A percentile compares a stretch with the other conserved stretches of the same genome.
phyloP scores from a whole-genome alignment of 2,329 filamentous ascomycete species.

The Sarocladium strictum region DNA sequence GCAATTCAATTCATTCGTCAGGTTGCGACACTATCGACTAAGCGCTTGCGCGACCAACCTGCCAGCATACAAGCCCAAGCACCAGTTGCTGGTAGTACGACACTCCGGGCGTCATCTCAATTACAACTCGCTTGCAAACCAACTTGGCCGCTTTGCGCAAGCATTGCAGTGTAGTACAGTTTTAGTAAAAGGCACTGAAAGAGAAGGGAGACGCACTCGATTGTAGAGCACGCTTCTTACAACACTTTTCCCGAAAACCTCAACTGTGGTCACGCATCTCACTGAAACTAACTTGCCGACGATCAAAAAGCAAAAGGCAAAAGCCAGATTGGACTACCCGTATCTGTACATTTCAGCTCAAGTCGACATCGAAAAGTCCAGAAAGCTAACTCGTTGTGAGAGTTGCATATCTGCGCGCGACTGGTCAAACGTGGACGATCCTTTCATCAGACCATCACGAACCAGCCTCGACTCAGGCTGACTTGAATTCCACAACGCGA shows the following conservation, averaged over 20 bases:
- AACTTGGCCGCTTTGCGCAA: background rate
- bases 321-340: background rate
- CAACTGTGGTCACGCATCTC: no score
- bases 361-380: background rate
- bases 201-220: background rate
- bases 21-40: background rate
- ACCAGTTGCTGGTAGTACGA: constrained; percentile 3
- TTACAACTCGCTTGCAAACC: background rate
- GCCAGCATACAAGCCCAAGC: background rate
- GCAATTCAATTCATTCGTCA: constrained; percentile 2
- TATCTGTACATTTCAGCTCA: background rate
- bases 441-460: background rate
- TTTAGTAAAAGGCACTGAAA: background rate
- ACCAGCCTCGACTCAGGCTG: background rate
- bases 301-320: no score
- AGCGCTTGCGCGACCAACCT: constrained; percentile 1
- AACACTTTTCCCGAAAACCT: no score
- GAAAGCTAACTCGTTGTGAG: background rate
- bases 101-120: background rate
- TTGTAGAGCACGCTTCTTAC: background rate
- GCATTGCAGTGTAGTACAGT: background rate
- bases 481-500: constrained; percentile 6
- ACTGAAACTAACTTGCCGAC: no score
- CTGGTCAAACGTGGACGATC: constrained; percentile 5
- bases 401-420: constrained; percentile 5